These are phyloP conservation scores for Drechslerella coelobrocha DNA, from an alignment of 2,329 filamentous ascomycete genomes.

Conservation along the genomic window DNA sequence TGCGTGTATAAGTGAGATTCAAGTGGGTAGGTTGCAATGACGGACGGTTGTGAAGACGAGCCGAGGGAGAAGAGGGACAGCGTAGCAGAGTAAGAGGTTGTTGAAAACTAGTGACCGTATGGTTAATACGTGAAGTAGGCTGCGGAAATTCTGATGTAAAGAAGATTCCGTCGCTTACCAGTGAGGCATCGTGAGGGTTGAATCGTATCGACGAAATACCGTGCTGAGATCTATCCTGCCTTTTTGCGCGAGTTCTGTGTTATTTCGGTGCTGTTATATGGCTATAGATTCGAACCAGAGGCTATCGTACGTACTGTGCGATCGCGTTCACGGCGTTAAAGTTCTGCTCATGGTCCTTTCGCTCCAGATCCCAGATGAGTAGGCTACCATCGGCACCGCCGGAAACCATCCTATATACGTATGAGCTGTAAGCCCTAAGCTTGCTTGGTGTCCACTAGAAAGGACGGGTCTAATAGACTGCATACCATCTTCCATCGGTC, in stretches of 20 bases:
- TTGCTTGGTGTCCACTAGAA: background rate
- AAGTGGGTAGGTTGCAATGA: slow-evolving; percentile 32
- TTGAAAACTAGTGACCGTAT: slow-evolving; percentile 45
- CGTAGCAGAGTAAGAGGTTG: slow-evolving; percentile 36
- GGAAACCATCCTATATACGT: slow-evolving; percentile 26
- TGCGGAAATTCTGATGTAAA: too few relatives aligned
- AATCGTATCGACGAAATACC: slow-evolving; percentile 42
- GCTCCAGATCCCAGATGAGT: slow-evolving; percentile 42
- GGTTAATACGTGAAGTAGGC: too few relatives aligned
- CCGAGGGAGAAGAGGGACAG: slow-evolving; percentile 39
- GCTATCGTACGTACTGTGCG: slow-evolving; percentile 11
- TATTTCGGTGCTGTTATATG: too few relatives aligned
- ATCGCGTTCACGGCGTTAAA: slow-evolving; percentile 14
- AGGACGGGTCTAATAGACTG: background rate
- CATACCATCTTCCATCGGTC: slow-evolving; percentile 34
- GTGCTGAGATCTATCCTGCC: slow-evolving; percentile 25
- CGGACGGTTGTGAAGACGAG: slow-evolving; percentile 1
- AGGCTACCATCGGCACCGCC: slow-evolving; percentile 45
- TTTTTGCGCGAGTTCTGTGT: too few relatives aligned
- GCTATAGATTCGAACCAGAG: background rate
- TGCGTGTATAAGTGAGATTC: slow-evolving; percentile 44
- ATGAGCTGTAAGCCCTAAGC: slow-evolving; percentile 3
- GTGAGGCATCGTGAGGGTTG: slow-evolving; percentile 36
- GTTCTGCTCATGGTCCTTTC: slow-evolving; percentile 1
- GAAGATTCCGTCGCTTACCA: slow-evolving; percentile 18